Conservation (phyloP, 2,329 filamentous ascomycete species). For the Botrytis squamosa region DNA sequence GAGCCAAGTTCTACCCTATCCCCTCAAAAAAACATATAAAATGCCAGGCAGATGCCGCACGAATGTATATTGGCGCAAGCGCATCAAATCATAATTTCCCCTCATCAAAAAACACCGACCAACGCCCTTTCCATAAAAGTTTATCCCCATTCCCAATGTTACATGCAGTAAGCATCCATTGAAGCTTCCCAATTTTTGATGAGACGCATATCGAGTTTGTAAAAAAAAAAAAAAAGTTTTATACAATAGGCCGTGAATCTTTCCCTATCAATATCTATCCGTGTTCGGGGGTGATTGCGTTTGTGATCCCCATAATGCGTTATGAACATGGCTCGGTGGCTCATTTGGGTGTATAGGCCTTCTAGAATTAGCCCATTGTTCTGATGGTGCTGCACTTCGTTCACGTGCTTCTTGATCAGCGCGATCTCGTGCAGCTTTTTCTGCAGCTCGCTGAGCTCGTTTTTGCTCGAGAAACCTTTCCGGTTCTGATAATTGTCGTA, state of each 20-base stretch:
- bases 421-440: conserved; percentile 3
- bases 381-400: neutral
- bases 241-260: conserved; percentile 12
- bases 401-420: neutral
- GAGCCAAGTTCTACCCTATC: neutral
- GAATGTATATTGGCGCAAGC: conserved; percentile 15
- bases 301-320: conserved; percentile 18
- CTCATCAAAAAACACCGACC: conserved; percentile 2
- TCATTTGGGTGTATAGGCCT: neutral
- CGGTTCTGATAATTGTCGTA: conserved; percentile 21
- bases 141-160: neutral
- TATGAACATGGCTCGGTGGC: conserved; percentile 9
- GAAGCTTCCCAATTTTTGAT: neutral
- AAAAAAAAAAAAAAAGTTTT: neutral
- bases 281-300: neutral
- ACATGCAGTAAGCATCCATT: neutral
- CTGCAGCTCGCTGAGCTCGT: conserved; percentile 15
- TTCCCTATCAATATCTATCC: neutral
- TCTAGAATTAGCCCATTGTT: conserved; percentile 13
- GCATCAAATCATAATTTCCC: conserved; percentile 13
- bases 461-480: conserved; percentile 30
- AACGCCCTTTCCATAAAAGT: conserved; percentile 9
- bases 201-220: neutral
- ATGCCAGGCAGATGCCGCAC: neutral
- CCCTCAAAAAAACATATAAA: neutral